phyloP scores from a whole-genome alignment of 2,329 filamentous ascomycete genomes.

The Cladosporium sp. region DNA sequence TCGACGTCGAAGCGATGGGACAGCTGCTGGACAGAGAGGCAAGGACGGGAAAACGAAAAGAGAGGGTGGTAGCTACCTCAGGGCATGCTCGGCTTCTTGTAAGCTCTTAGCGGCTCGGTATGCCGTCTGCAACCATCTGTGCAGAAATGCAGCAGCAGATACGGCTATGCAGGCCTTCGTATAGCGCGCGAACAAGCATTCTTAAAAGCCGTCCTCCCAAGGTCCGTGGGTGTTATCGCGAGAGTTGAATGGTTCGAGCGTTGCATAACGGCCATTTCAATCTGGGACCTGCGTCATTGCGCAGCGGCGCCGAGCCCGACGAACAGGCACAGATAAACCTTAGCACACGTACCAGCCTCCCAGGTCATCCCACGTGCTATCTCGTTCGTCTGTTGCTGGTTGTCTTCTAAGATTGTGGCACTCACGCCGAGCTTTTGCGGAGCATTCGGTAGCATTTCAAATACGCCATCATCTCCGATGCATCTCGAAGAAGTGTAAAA shows the following conservation, averaged over 20 bases:
- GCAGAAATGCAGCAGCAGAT: background rate
- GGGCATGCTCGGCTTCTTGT: conserved; percentile 10
- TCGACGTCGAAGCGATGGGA: background rate
- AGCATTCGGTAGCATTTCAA: background rate
- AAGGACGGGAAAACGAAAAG: background rate
- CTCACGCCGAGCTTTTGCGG: background rate
- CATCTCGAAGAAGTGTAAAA: background rate
- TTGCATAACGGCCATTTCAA: background rate
- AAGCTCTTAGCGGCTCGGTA: background rate
- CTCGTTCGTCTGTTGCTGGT: background rate
- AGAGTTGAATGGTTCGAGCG: background rate
- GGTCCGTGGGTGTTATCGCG: conserved; percentile 4
- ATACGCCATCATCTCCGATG: background rate
- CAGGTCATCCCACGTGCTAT: background rate
- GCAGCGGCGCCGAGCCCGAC: conserved; percentile 7
- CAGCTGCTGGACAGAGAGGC: background rate
- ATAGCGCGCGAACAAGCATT: conserved; percentile 1
- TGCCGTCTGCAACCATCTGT: background rate
- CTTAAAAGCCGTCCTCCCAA: background rate
- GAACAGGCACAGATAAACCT: conserved; percentile 1
- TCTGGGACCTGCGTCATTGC: conserved; percentile 13
- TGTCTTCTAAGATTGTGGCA: background rate
- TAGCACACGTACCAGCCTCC: background rate
- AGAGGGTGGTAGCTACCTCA: background rate
- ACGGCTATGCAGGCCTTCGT: background rate